These are phyloP conservation scores for Arthrobotrys musiformis DNA, from an alignment of 2,329 filamentous ascomycete species.

Conservation along the genomic window DNA sequence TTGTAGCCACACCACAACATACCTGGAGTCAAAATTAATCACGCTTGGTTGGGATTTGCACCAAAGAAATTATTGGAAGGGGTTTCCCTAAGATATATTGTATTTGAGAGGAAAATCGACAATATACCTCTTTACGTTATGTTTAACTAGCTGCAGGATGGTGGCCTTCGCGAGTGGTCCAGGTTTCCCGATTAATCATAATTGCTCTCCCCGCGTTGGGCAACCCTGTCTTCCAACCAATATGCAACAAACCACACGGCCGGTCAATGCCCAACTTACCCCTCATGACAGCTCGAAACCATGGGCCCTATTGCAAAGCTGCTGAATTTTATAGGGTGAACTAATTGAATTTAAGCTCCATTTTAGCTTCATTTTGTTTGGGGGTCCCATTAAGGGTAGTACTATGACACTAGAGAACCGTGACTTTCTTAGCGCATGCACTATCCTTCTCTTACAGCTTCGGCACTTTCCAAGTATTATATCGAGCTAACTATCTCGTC, in stretches of 20 bases:
- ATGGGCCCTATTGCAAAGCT: neutral
- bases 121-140: too few species aligned
- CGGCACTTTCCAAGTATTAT: neutral
- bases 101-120: too few species aligned
- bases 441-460: neutral
- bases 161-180: neutral
- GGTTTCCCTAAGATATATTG: too few species aligned
- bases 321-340: neutral
- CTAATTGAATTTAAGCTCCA: neutral
- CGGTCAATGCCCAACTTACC: neutral
- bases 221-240: neutral
- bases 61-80: neutral
- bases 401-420: too few species aligned
- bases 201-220: neutral
- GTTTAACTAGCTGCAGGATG: too few species aligned
- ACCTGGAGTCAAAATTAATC: neutral
- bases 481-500: neutral
- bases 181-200: neutral
- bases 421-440: neutral
- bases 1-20: neutral
- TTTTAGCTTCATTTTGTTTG: neutral
- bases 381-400: too few species aligned
- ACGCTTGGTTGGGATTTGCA: neutral
- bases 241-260: neutral
- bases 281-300: neutral